A percentile compares a stretch with the other conserved stretches of the same genome.
Conservation (phyloP, 441 rosid genomes). For the Flueggea neowawraea region DNA sequence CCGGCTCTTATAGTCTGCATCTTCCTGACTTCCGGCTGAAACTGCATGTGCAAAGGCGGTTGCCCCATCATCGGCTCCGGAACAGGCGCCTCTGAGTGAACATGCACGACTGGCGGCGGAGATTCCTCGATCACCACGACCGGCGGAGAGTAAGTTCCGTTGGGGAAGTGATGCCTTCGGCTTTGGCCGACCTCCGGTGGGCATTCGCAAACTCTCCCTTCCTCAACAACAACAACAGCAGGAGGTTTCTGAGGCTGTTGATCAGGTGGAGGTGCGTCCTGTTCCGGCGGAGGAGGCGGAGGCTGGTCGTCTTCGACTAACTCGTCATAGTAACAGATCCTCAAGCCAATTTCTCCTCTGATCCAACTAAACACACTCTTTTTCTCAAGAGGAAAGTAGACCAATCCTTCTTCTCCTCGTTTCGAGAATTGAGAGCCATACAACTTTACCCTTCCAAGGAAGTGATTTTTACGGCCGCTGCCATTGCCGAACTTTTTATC, state of each 20-base stretch:
- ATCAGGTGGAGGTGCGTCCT: slow-evolving; percentile 17
- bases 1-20: slow-evolving; percentile 47
- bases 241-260: slow-evolving; percentile 26
- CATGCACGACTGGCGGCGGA: slow-evolving; percentile 45
- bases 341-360: slow-evolving; percentile 79
- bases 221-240: slow-evolving; percentile 47
- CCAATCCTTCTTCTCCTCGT: slow-evolving; percentile 73
- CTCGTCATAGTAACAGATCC: slow-evolving; percentile 76
- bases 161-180: slow-evolving; percentile 27
- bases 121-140: slow-evolving; percentile 51
- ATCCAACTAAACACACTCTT: slow-evolving; percentile 93
- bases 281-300: slow-evolving; percentile 19
- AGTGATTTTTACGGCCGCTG: slow-evolving; percentile 83
- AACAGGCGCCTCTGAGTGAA: slow-evolving; percentile 27
- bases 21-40: slow-evolving; percentile 56
- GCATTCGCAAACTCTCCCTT: slow-evolving; percentile 48
- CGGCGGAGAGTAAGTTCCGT: slow-evolving; percentile 48
- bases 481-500: slow-evolving; percentile 74
- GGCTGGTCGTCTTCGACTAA: slow-evolving; percentile 30
- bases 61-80: slow-evolving; percentile 12
- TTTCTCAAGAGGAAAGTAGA: slow-evolving; percentile 73
- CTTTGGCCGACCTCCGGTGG: slow-evolving; percentile 29
- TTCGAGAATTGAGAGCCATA: slow-evolving; percentile 72
- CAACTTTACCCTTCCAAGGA: slow-evolving; percentile 81
- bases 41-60: slow-evolving; percentile 23